Evolutionary conservation across 176 grass and related monocot species (phyloP).

Genomic region (Lolium perenne): DNA sequence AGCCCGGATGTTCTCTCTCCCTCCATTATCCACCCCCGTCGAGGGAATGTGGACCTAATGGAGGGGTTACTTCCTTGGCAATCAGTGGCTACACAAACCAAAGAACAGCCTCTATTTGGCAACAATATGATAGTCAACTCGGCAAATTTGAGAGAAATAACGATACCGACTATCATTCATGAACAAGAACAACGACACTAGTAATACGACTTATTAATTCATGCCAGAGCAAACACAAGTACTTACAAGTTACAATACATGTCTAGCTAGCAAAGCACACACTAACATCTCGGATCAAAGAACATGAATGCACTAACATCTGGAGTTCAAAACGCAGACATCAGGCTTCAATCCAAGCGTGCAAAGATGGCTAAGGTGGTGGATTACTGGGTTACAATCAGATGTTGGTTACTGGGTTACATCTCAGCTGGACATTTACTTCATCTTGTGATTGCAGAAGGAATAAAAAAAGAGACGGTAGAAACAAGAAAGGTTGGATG

Average conservation of each 20-base stretch:
- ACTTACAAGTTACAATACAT: background rate
- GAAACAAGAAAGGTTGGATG: background rate
- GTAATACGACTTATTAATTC: background rate
- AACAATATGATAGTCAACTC: background rate
- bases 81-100: background rate
- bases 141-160: background rate
- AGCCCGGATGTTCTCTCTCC: background rate
- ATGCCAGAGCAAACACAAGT: background rate
- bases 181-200: background rate
- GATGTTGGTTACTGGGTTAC: background rate
- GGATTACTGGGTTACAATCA: background rate
- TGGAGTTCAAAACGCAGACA: background rate
- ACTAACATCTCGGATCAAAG: background rate
- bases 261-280: conserved; percentile 1
- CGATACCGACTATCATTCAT: background rate
- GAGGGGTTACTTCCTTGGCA: background rate
- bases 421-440: background rate
- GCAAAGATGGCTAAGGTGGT: background rate
- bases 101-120: background rate
- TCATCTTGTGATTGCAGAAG: background rate
- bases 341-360: background rate
- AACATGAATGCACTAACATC: background rate
- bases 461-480: too few species aligned
- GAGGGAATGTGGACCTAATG: background rate
- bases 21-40: background rate